Conservation (phyloP, 2,329 filamentous ascomycete genomes). For the Thelonectria olida region DNA sequence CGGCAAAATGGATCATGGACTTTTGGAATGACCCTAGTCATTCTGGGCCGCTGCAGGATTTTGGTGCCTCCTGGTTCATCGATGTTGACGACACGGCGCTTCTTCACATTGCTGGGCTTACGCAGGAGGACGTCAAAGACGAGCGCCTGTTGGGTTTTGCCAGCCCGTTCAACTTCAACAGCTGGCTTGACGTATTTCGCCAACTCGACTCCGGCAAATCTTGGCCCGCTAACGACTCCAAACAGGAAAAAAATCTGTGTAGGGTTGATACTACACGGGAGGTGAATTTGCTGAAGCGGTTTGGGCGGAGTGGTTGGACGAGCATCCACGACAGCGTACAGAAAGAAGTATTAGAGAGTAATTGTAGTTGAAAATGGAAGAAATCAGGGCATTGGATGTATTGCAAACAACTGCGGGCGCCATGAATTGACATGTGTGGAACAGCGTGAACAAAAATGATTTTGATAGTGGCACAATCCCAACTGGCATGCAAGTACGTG, state of each 20-base stretch:
- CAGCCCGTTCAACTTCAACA: slow-evolving; percentile 14
- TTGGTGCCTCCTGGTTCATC: slow-evolving; percentile 13
- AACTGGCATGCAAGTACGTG: no score
- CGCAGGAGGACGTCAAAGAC: slow-evolving; percentile 2
- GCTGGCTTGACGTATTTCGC: background rate
- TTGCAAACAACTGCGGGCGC: no score
- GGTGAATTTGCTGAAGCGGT: background rate
- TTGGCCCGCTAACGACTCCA: slow-evolving; percentile 3
- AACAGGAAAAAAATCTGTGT: slow-evolving; percentile 3
- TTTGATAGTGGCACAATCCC: no score
- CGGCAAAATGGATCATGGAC: background rate
- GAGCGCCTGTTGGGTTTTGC: slow-evolving; percentile 7
- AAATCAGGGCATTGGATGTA: no score
- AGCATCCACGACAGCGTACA: background rate
- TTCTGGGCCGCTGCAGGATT: background rate
- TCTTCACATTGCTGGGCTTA: background rate
- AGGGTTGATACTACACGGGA: slow-evolving; percentile 5
- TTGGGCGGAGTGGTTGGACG: background rate
- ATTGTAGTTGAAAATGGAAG: background rate
- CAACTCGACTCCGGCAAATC: background rate
- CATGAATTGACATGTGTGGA: no score
- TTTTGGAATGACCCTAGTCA: background rate
- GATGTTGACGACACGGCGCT: slow-evolving; percentile 4
- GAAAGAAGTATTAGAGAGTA: slow-evolving; percentile 3
- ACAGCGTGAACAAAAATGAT: no score